A percentile compares a stretch with the other conserved stretches of the same genome.
Evolutionary conservation across 768 basidiomycete species (phyloP).

Genomic region (Russula vinacea): DNA sequence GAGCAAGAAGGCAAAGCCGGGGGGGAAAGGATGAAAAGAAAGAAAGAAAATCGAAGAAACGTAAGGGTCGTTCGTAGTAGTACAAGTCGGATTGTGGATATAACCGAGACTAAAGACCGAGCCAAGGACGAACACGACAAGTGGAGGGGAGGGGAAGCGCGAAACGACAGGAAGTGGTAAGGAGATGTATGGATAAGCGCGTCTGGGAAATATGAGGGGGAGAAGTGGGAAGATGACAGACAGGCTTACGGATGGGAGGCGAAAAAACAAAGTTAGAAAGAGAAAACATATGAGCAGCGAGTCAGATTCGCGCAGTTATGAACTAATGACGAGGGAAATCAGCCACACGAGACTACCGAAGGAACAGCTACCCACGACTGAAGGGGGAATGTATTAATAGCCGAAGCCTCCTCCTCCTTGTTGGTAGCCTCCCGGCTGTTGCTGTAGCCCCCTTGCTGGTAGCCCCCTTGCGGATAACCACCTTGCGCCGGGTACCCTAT

Average conservation of each 20-base stretch:
- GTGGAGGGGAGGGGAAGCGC: conserved; percentile 31
- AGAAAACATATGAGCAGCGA: conserved; percentile 19
- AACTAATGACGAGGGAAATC: background rate
- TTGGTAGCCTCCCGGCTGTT: conserved; percentile 28
- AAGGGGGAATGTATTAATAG: conserved; percentile 27
- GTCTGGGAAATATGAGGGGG: conserved; percentile 31
- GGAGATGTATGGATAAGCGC: conserved; percentile 39
- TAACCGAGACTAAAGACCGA: conserved; percentile 41
- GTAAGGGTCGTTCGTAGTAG: conserved; percentile 38
- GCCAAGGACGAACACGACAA: conserved; percentile 42
- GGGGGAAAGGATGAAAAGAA: conserved; percentile 8
- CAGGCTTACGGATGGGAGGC: conserved; percentile 3
- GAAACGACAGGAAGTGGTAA: conserved; percentile 41
- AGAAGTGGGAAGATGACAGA: conserved; percentile 10
- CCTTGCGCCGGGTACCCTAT: conserved; percentile 13
- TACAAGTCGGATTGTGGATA: conserved; percentile 46
- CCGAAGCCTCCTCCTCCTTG: conserved; percentile 7
- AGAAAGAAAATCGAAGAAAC: conserved; percentile 14
- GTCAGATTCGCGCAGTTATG: conserved; percentile 10
- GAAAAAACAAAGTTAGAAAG: conserved; percentile 24
- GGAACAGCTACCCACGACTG: conserved; percentile 4
- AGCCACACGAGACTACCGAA: background rate
- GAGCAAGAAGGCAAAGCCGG: conserved; percentile 20
- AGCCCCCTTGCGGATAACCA: conserved; percentile 7
- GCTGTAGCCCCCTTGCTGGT: conserved; percentile 10